These are phyloP conservation scores for Ceratocystis eucalypticola DNA, from an alignment of 2,329 filamentous ascomycete genomes.

Conservation along the genomic window DNA sequence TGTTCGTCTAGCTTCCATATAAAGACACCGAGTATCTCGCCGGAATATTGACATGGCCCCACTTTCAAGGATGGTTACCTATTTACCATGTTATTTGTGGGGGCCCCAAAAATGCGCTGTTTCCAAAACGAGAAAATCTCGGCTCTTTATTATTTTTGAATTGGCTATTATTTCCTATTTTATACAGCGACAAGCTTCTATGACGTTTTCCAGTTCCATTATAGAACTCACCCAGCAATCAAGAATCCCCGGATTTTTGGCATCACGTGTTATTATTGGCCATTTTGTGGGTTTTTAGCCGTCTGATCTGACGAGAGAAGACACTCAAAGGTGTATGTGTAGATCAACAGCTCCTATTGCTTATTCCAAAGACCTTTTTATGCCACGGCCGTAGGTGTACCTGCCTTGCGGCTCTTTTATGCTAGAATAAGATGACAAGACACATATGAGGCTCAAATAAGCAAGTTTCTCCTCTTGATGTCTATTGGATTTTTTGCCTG, in stretches of 20 bases:
- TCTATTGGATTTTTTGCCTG: neutral
- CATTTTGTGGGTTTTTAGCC: neutral
- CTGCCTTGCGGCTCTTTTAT: neutral
- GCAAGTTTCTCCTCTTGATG: neutral
- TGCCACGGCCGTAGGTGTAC: neutral
- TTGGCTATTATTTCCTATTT: neutral
- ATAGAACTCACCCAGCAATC: neutral
- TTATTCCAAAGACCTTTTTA: neutral
- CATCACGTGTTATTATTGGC: neutral
- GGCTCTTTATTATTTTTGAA: neutral
- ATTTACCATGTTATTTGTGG: neutral
- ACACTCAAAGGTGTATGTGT: neutral
- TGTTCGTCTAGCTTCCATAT: neutral
- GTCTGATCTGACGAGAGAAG: neutral
- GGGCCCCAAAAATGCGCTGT: neutral
- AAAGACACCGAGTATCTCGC: constrained; percentile 18
- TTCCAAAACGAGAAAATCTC: neutral
- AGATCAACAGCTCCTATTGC: no score
- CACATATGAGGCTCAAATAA: no score
- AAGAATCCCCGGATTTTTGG: neutral
- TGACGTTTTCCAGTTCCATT: neutral
- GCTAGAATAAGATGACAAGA: neutral
- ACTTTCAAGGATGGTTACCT: neutral
- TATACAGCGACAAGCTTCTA: neutral
- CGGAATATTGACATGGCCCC: constrained; percentile 7